phyloP scores from a whole-genome alignment of 129 eudicot species.

The Erigeron canadensis region DNA sequence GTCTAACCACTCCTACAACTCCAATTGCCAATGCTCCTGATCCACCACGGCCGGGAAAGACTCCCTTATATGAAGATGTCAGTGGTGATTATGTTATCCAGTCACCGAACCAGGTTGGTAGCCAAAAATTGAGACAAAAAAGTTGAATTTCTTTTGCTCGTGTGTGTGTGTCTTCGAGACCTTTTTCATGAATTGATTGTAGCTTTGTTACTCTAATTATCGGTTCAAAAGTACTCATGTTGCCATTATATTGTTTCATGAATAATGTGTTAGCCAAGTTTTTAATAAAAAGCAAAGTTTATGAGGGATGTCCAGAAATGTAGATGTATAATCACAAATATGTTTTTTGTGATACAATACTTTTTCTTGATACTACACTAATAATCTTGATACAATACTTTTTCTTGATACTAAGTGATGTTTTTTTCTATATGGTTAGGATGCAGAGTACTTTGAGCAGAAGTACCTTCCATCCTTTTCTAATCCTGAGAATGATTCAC shows the following conservation, averaged over 20 bases:
- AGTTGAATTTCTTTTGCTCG: not conserved
- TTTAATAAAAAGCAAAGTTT: too few relatives aligned
- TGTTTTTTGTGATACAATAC: too few relatives aligned
- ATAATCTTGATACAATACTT: not conserved
- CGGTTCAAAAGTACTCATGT: too few relatives aligned
- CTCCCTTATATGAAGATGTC: constrained; percentile 36
- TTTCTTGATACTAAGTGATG: not conserved
- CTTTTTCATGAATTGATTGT: too few relatives aligned
- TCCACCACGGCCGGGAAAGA: constrained; percentile 51
- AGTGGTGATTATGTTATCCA: constrained; percentile 23
- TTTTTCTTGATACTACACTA: too few relatives aligned
- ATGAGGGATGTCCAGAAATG: too few relatives aligned
- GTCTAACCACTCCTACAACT: constrained; percentile 50
- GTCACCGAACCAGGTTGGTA: constrained; percentile 48
- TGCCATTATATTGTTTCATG: too few relatives aligned
- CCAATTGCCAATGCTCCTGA: constrained; percentile 46
- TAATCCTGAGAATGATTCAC: constrained; percentile 37
- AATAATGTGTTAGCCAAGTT: too few relatives aligned
- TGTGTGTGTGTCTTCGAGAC: too few relatives aligned
- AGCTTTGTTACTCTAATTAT: too few relatives aligned
- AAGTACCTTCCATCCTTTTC: constrained; percentile 23
- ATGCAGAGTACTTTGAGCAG: constrained; percentile 30
- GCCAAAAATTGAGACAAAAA: not conserved
- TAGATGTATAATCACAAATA: too few relatives aligned
- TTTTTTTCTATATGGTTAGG: constrained; percentile 34